phyloP scores from a whole-genome alignment of 129 eudicot species.

The Centrapalus pauciflorus region DNA sequence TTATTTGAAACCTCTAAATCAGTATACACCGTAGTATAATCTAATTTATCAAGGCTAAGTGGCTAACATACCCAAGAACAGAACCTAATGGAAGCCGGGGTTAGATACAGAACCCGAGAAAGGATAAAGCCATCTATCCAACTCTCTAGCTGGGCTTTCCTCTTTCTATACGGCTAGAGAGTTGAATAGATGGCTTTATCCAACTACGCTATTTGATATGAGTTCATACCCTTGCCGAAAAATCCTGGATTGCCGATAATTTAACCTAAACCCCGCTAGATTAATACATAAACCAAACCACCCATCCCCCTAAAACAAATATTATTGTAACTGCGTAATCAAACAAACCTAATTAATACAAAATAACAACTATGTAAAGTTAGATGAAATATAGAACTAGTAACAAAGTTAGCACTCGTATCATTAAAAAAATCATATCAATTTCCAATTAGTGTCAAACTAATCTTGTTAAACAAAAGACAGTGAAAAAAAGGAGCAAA shows the following conservation, averaged over 20 bases:
- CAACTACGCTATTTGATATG: no score
- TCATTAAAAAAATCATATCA: not conserved
- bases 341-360: not conserved
- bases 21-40: not conserved
- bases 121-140: no score
- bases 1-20: conserved; percentile 2
- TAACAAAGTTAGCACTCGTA: not conserved
- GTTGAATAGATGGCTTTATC: no score
- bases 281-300: not conserved
- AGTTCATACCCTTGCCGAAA: no score
- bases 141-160: no score
- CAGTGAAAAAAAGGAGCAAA: not conserved
- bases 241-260: no score
- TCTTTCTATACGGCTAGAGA: no score
- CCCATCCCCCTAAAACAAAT: not conserved
- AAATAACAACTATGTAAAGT: not conserved
- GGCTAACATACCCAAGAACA: not conserved
- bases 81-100: no score
- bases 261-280: not conserved
- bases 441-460: not conserved
- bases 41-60: not conserved
- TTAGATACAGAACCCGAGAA: no score
- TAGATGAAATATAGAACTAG: not conserved
- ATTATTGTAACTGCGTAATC: not conserved
- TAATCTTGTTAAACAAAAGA: not conserved